Evolutionary conservation across 129 eudicot genomes (phyloP), one percentile per base, ranked within the genome.

Genomic region (Calendula officinalis): DNA sequence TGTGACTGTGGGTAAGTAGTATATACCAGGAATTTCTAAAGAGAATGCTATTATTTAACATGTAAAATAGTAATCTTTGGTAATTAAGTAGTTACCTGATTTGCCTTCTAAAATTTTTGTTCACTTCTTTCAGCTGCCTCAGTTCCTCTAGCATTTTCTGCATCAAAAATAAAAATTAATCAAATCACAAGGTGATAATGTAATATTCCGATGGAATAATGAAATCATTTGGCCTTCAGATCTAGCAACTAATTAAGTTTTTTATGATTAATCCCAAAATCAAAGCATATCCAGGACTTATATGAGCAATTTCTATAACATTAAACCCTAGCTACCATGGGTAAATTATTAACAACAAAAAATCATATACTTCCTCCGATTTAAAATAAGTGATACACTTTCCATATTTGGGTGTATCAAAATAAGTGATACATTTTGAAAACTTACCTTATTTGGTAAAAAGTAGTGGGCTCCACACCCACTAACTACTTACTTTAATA

Each of bases 91-190:
- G 56, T 22, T 65, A 89, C 97, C 95, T 86, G 8, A 89, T 89
- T 58, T 83, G 91, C 69, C 43, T 86, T 59, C 76, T 66, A 22
- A 89, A 86, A 56, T 83, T 83, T 69, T 73, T 78, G 76, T 89
- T 89, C 67, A 83, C 78, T 30, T 86, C 95, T 67, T 74, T 86
- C 70, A 81, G 77, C 74, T 83, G 83, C 81, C 73, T 83, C 66
- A 89, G 37, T 54, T 78, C 78, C 73, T 81, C 97, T 79, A 83
- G 90, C 97, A 89, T 85, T 64, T 68, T 84, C 97, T 89, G 75
- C 68, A 69, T 60, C 45, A 56, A n/a, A n/a, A n/a, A 22, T 22
- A 22, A 22, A 22, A 22, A 22, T 22, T 22, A 2, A 22, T 22
- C 2, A 22, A 22, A 22, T 22, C 30, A 22, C 1, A 22, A 22